These are phyloP conservation scores for Oropetium thomaeum DNA, from an alignment of 176 grass and related monocot genomes.

Conservation along the genomic window DNA sequence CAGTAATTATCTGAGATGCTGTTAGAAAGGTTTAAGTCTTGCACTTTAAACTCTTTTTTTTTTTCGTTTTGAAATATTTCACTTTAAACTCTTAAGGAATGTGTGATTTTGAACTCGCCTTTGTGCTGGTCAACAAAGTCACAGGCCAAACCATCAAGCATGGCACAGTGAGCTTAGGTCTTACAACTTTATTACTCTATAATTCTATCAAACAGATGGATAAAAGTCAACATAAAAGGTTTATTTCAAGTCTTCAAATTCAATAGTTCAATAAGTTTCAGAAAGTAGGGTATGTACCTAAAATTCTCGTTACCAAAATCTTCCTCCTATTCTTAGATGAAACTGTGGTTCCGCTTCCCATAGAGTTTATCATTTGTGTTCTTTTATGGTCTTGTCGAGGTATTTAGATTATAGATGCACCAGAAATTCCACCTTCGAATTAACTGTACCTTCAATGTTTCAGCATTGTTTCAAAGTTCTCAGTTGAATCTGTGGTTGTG, in stretches of 20 bases:
- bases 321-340: background rate
- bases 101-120: conserved; percentile 6
- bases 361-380: conserved; percentile 3
- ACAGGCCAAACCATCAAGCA: background rate
- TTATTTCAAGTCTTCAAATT: background rate
- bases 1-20: conserved; percentile 7
- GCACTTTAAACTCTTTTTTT: background rate
- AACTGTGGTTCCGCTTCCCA: too few relatives aligned
- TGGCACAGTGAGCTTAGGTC: conserved; percentile 19
- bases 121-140: background rate
- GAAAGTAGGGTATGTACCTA: background rate
- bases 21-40: background rate
- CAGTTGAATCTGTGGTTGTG: conserved; percentile 27
- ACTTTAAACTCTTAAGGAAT: background rate
- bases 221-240: background rate
- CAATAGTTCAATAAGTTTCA: background rate
- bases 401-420: background rate
- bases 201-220: conserved; percentile 10
- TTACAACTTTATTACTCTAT: conserved; percentile 24
- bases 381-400: background rate
- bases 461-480: conserved; percentile 1
- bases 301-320: background rate
- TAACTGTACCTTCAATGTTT: background rate
- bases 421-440: background rate
- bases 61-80: too few relatives aligned